Evolutionary conservation across 2,329 filamentous ascomycete species (phyloP).

Genomic region (Ceratocystis colombiana): DNA sequence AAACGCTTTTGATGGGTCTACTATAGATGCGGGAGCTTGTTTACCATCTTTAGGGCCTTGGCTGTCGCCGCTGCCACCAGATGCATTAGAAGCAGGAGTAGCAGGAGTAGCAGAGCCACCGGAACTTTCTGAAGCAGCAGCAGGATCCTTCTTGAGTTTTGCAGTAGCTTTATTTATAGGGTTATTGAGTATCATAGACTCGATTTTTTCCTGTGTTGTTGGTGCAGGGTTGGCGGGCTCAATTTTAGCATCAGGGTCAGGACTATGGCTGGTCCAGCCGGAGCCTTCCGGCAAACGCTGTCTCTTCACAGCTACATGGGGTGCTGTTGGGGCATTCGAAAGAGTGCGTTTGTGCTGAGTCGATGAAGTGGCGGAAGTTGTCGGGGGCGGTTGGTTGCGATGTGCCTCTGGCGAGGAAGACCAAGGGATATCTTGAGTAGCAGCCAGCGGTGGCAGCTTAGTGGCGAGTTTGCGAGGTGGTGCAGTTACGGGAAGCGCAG

Average conservation of each 20-base stretch:
- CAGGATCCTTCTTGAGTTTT: neutral
- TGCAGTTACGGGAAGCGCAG: conserved; percentile 16
- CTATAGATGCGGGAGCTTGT: neutral
- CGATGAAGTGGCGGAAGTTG: neutral
- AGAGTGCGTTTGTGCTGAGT: conserved; percentile 4
- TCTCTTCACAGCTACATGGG: conserved; percentile 18
- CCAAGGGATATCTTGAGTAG: conserved; percentile 11
- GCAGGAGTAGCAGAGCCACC: neutral
- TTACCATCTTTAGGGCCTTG: neutral
- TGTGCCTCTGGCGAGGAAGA: conserved; percentile 11
- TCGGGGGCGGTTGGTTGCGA: neutral
- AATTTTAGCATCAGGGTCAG: neutral
- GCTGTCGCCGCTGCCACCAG: neutral
- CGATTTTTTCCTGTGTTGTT: conserved; percentile 15
- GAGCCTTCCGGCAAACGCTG: conserved; percentile 17
- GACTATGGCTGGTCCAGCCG: neutral
- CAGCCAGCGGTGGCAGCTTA: conserved; percentile 13
- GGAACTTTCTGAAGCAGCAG: neutral
- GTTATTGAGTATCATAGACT: conserved; percentile 11
- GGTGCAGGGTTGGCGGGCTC: conserved; percentile 32
- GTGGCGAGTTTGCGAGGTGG: conserved; percentile 15
- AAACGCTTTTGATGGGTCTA: conserved; percentile 35
- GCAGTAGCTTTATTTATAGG: neutral
- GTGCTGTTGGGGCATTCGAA: neutral
- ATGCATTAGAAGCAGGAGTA: neutral